Percentiles rank a stretch among this genome's conserved stretches.
These are phyloP conservation scores for Lasiodiplodia theobromae DNA, from an alignment of 2,329 filamentous ascomycete genomes.

Conservation along the genomic window DNA sequence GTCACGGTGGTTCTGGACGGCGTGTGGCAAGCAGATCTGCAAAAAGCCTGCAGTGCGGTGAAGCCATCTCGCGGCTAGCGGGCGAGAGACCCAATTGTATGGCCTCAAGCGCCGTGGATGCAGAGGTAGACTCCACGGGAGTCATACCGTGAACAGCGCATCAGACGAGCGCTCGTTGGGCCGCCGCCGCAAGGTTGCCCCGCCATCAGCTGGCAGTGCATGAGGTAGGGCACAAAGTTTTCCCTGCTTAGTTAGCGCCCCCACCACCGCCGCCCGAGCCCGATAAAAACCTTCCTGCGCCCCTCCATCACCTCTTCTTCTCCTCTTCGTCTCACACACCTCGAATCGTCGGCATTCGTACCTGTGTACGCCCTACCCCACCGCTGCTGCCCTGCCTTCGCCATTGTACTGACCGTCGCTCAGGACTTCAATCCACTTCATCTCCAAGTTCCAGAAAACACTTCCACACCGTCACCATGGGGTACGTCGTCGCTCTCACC, in stretches of 20 bases:
- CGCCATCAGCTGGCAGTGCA: slow-evolving; percentile 25
- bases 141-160: slow-evolving; percentile 29
- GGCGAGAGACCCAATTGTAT: slow-evolving; percentile 27
- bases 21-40: slow-evolving; percentile 28
- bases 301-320: slow-evolving; percentile 30
- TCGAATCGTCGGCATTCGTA: slow-evolving; percentile 37
- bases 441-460: slow-evolving; percentile 39
- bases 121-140: slow-evolving; percentile 25
- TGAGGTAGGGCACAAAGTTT: slow-evolving; percentile 28
- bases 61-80: slow-evolving; percentile 23
- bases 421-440: slow-evolving; percentile 42
- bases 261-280: slow-evolving; percentile 30
- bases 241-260: slow-evolving; percentile 31
- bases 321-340: slow-evolving; percentile 36
- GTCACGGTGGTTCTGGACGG: slow-evolving; percentile 25
- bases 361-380: slow-evolving; percentile 33
- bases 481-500: slow-evolving; percentile 56
- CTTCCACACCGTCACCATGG: slow-evolving; percentile 63
- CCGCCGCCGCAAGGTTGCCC: slow-evolving; percentile 25
- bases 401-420: slow-evolving; percentile 14
- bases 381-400: neutral
- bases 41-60: slow-evolving; percentile 16
- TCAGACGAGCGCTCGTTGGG: slow-evolving; percentile 30
- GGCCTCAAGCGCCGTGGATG: slow-evolving; percentile 1
- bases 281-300: slow-evolving; percentile 30